Base-by-base conservation (phyloP, 78 protist species). In the Protostelium mycophagum region DNA sequence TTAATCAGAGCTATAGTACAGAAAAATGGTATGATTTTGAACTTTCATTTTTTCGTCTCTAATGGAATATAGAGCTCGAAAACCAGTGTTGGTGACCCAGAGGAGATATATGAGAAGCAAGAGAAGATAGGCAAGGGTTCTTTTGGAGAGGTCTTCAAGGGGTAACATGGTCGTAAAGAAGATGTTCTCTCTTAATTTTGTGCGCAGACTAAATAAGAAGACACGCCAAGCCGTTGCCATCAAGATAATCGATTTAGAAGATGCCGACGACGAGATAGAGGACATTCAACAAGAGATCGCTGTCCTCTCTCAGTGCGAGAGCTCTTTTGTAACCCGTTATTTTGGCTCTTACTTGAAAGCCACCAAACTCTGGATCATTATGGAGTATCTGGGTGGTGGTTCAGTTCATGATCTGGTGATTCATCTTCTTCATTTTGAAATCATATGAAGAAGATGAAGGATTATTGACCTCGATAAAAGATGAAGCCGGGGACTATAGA, bases 351-450 rank as follows among this genome's bases (percentile, higher is more conserved):
- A 51, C 9, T 36, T 97, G 28, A 85, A 89, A n/a, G 98, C 94
- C 83, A 38, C 95, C 29, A 90, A 95, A 63, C 93, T 98, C 37
- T 98, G 98, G 98, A 98, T 98, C 34, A 90, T 98, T 28, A 98
- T 98, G 99, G 99, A 98, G 91, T 98, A 39, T 51, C 91, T 98
- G 34, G 97, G 92, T 0, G 99, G 98, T 37, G 99, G 99, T 35
- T 96, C 98, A 5, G 98, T 96, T 0, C 90, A 89, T 0, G 99
- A 97, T 88, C 63, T 97, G 73, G 93, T 95, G 35, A n/a, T 89
- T 34, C 10, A n/a, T 90, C 10, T 9, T 86, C 36, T 28, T 25
- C 34, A 31, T 25, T 37, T 35, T n/a, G n/a, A 34, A 1, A 36
- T 36, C 31, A 25, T 83, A 83, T 29, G 29, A 83, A 83, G 29